phyloP scores from a whole-genome alignment of 805 yeast genomes.

The Hanseniaspora singularis region DNA sequence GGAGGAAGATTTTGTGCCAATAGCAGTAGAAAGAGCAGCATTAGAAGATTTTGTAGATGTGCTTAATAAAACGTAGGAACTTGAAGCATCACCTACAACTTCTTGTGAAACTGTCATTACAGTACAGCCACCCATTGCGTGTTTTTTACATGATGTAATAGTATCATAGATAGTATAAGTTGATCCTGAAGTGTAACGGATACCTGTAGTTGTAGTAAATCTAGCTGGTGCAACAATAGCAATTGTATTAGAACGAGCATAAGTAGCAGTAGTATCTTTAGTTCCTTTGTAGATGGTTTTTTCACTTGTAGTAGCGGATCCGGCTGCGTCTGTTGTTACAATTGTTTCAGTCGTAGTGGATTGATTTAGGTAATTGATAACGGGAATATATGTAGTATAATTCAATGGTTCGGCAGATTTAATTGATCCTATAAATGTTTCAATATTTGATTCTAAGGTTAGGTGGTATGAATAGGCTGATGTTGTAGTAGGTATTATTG shows the following conservation, averaged over 20 bases:
- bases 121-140: conserved; percentile 12
- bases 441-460: background rate
- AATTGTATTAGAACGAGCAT: conserved; percentile 9
- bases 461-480: conserved; percentile 2
- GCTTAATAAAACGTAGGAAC: background rate
- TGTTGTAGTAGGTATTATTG: conserved; percentile 3
- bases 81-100: background rate
- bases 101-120: background rate
- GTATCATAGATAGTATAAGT: conserved; percentile 10
- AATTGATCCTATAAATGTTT: conserved; percentile 12
- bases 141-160: conserved; percentile 15
- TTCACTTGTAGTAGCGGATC: background rate
- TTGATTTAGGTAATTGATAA: background rate
- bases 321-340: conserved; percentile 4
- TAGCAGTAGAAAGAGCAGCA: no score
- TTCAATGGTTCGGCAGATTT: background rate
- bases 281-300: no score
- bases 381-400: conserved; percentile 11
- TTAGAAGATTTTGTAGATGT: no score
- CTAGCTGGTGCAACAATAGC: conserved; percentile 5
- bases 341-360: background rate
- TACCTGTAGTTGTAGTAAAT: background rate
- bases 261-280: conserved; percentile 1
- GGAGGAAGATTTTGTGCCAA: background rate
- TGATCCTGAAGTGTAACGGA: background rate